phyloP scores from a whole-genome alignment of 805 yeast species.

The Metschnikowia gruessii region DNA sequence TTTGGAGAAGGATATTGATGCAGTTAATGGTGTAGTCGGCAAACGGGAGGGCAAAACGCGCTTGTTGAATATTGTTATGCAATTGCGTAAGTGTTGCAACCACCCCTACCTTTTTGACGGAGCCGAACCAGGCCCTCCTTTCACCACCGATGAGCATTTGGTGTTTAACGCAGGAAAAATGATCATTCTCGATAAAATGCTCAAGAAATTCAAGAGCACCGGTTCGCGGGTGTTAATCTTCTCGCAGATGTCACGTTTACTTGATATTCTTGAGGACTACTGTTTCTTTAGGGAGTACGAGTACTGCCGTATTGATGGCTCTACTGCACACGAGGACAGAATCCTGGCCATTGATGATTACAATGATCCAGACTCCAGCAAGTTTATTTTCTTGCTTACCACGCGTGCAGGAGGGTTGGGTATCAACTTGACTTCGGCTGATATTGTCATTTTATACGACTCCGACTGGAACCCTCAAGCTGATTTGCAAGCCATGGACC shows the following conservation, averaged over 20 bases:
- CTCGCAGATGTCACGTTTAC: conserved; percentile 88
- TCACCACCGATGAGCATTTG: conserved; percentile 90
- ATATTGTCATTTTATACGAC: conserved; percentile 82
- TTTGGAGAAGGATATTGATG: conserved; percentile 90
- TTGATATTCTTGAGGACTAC: conserved; percentile 90
- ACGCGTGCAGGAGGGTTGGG: conserved; percentile 98
- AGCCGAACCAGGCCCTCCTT: conserved; percentile 99
- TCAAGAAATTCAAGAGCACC: conserved; percentile 63
- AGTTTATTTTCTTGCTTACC: conserved; percentile 80
- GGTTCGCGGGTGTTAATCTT: conserved; percentile 91
- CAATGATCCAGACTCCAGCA: conserved; percentile 75
- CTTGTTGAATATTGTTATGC: conserved; percentile 92
- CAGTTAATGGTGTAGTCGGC: conserved; percentile 94
- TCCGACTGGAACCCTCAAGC: conserved; percentile 99
- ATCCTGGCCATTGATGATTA: conserved; percentile 90
- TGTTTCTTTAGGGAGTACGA: conserved; percentile 79
- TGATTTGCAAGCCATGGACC: conserved; percentile 96
- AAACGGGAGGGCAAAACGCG: conserved; percentile 92
- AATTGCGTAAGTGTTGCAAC: conserved; percentile 91
- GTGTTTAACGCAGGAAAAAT: conserved; percentile 89
- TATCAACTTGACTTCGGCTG: conserved; percentile 88
- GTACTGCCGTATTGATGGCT: conserved; percentile 92
- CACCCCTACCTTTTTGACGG: conserved; percentile 97
- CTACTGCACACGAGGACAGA: conserved; percentile 90
- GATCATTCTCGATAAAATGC: conserved; percentile 79